A percentile compares a stretch with the other conserved stretches of the same genome.
These are phyloP conservation scores for Fusarium anthophilum DNA, from an alignment of 2,329 filamentous ascomycete genomes.

Conservation along the genomic window DNA sequence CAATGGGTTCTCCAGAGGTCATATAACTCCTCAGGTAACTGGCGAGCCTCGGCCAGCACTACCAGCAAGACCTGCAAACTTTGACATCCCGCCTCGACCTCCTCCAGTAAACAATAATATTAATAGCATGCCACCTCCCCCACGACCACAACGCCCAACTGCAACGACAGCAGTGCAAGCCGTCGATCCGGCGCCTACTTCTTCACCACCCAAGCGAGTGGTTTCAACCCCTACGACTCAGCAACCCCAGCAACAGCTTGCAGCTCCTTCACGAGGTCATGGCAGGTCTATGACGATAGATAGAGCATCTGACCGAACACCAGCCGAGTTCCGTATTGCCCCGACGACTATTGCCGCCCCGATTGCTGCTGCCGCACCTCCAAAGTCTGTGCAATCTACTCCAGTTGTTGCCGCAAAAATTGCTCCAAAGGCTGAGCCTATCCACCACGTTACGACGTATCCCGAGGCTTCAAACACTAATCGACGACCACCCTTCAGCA, in stretches of 20 bases:
- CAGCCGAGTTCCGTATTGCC: slow-evolving; percentile 36
- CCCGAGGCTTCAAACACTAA: slow-evolving; percentile 89
- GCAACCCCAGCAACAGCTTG: slow-evolving; percentile 43
- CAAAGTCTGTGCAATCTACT: slow-evolving; percentile 32
- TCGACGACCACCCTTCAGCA: slow-evolving; percentile 80
- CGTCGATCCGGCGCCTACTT: slow-evolving; percentile 19
- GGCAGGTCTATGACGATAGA: slow-evolving; percentile 51
- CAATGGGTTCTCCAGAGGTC: slow-evolving; percentile 51
- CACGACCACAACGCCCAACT: slow-evolving; percentile 56
- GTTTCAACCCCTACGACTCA: slow-evolving; percentile 46
- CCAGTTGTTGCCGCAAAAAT: slow-evolving; percentile 28
- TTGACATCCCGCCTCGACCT: slow-evolving; percentile 36
- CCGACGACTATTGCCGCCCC: slow-evolving; percentile 32
- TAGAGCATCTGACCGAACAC: slow-evolving; percentile 38
- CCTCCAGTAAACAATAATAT: slow-evolving; percentile 23
- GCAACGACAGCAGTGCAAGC: slow-evolving; percentile 36
- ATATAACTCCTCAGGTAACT: slow-evolving; percentile 52
- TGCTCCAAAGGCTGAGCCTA: slow-evolving; percentile 52
- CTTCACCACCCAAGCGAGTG: slow-evolving; percentile 44
- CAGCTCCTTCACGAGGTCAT: slow-evolving; percentile 45
- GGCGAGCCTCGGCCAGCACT: slow-evolving; percentile 59
- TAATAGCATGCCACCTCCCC: slow-evolving; percentile 50
- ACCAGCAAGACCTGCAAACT: slow-evolving; percentile 57
- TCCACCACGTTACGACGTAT: slow-evolving; percentile 70
- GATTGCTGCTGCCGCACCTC: slow-evolving; percentile 22